Evolutionary conservation across 768 basidiomycete species (phyloP).

Genomic region (Phaeotremella skinneri): DNA sequence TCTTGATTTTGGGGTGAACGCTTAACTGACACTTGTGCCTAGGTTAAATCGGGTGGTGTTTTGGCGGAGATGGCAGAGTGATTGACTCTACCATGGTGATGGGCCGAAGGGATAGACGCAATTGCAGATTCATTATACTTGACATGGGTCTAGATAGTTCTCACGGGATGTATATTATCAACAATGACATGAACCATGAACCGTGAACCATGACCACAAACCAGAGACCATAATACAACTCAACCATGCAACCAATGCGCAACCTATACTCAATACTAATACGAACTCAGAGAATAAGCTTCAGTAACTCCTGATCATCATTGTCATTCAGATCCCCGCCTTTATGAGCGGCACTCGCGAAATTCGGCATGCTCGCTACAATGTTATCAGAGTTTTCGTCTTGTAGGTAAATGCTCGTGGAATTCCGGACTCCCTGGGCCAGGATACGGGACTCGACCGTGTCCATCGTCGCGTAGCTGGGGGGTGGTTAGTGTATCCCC

Average conservation of each 20-base stretch:
- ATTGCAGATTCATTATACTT: too few species aligned
- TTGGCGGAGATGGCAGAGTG: constrained; percentile 48
- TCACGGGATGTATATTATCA: too few species aligned
- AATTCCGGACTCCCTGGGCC: constrained; percentile 37
- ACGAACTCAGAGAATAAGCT: constrained; percentile 23
- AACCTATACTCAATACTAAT: too few species aligned
- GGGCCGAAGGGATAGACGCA: too few species aligned
- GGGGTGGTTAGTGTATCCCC: neutral
- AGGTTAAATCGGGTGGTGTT: constrained; percentile 47
- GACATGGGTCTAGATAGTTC: too few species aligned
- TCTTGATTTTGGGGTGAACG: neutral
- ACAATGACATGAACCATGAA: too few species aligned
- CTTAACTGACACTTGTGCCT: constrained; percentile 15
- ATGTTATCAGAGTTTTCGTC: constrained; percentile 22
- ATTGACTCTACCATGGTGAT: neutral
- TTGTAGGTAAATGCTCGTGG: constrained; percentile 43
- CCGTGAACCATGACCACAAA: too few species aligned
- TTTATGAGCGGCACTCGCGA: constrained; percentile 40
- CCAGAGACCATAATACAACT: too few species aligned
- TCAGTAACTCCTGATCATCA: constrained; percentile 36
- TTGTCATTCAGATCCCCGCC: constrained; percentile 41
- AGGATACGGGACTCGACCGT: constrained; percentile 46
- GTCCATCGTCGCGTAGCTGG: constrained; percentile 40
- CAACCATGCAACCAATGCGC: too few species aligned
- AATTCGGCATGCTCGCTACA: constrained; percentile 32